Conservation (phyloP, 73 alveolate genomes). For the Paramecium octaurelia region DNA sequence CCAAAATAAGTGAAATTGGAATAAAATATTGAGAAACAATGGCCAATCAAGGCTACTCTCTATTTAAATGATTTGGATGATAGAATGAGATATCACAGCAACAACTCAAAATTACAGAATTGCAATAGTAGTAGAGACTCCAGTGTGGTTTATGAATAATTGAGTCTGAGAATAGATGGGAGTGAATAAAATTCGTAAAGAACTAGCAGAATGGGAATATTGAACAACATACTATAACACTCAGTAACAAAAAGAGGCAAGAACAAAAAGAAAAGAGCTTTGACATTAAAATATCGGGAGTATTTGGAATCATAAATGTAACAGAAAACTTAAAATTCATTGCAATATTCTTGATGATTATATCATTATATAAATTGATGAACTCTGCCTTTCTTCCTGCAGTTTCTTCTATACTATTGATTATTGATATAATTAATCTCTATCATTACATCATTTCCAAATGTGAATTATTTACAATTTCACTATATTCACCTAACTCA, state of each 20-base stretch:
- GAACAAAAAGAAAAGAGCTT: neutral
- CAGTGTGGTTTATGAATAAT: neutral
- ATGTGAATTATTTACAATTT: too few relatives aligned
- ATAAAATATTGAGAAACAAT: neutral
- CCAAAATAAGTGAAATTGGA: neutral
- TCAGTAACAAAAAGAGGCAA: neutral
- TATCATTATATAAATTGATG: neutral
- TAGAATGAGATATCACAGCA: neutral
- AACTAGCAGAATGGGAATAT: neutral
- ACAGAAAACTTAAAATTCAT: neutral
- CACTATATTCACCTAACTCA: neutral
- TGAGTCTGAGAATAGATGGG: neutral
- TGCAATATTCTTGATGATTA: slow-evolving; percentile 8
- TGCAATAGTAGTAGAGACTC: neutral
- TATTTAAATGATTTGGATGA: slow-evolving; percentile 42
- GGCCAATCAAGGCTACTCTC: slow-evolving; percentile 27
- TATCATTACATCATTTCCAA: too few relatives aligned
- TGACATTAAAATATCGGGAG: neutral
- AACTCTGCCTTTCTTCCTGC: neutral
- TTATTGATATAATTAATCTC: too few relatives aligned
- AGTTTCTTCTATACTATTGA: neutral
- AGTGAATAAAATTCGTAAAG: neutral
- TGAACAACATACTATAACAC: neutral
- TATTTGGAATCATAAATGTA: neutral
- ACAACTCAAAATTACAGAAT: neutral